phyloP scores from a whole-genome alignment of 129 eudicot species.

The Artemisia argyi region DNA sequence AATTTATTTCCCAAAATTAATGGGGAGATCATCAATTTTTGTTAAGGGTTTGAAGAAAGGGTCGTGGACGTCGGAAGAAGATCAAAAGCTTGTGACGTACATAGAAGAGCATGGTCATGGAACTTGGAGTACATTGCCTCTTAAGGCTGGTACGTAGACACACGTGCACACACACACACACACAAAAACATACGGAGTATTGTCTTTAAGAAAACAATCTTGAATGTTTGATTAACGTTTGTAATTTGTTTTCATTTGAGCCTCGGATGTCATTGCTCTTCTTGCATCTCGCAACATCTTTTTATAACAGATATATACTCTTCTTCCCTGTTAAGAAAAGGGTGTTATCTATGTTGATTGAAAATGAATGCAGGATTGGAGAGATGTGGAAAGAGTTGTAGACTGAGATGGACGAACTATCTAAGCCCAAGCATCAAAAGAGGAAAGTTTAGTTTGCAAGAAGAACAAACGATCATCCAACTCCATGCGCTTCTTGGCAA shows the following conservation, averaged over 20 bases:
- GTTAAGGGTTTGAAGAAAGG: slow-evolving; percentile 71
- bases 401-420: too few species aligned
- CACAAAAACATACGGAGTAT: too few species aligned
- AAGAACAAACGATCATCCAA: too few species aligned
- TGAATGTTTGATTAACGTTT: not conserved
- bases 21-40: slow-evolving; percentile 60
- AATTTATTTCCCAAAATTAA: slow-evolving; percentile 10
- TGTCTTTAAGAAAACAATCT: not conserved
- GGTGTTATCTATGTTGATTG: too few species aligned
- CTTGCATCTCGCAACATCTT: too few species aligned
- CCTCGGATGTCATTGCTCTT: too few species aligned
- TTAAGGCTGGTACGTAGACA: slow-evolving; percentile 51
- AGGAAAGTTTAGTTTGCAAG: too few species aligned
- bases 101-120: slow-evolving; percentile 70
- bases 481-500: too few species aligned
- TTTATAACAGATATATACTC: not conserved
- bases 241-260: not conserved
- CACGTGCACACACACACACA: not conserved
- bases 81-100: slow-evolving; percentile 55
- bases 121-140: slow-evolving; percentile 72
- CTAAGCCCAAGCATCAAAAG: too few species aligned
- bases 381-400: too few species aligned
- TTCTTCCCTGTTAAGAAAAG: too few species aligned
- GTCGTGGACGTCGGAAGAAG: slow-evolving; percentile 72
- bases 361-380: too few species aligned